These are phyloP conservation scores for Fraxinus albicans DNA, from an alignment of 305 asterid genomes.

Conservation along the genomic window DNA sequence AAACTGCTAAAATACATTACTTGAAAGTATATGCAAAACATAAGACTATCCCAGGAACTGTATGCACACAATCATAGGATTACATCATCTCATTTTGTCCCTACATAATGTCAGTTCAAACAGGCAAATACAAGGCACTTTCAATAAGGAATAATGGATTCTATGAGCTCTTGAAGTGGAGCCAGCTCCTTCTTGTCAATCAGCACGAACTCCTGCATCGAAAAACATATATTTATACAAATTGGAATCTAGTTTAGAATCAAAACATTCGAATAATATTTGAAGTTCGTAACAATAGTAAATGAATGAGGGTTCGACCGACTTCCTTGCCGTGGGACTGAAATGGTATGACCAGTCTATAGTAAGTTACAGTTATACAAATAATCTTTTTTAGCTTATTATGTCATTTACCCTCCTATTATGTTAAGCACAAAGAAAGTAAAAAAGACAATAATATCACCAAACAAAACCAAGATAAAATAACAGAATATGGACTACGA, in stretches of 20 bases:
- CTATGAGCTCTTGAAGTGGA: conserved; percentile 94
- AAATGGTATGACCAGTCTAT: background rate
- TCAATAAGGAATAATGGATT: conserved; percentile 78
- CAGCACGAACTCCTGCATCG: conserved; percentile 88
- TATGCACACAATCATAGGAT: conserved; percentile 24
- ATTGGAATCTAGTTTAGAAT: background rate
- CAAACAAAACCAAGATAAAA: background rate
- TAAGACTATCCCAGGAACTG: conserved; percentile 19
- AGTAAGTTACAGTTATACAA: background rate
- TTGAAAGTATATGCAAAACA: conserved; percentile 12
- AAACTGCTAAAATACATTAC: background rate
- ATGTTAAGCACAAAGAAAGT: background rate
- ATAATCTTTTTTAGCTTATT: background rate
- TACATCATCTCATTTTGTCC: conserved; percentile 14
- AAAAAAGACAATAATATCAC: background rate
- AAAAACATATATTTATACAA: background rate
- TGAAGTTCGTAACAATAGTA: background rate
- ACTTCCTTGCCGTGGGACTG: background rate
- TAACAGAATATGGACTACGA: background rate
- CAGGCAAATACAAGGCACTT: conserved; percentile 13
- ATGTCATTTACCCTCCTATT: background rate
- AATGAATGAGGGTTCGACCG: background rate
- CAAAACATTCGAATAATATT: background rate
- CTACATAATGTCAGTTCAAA: conserved; percentile 25
- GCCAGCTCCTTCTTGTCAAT: conserved; percentile 97